phyloP scores from a whole-genome alignment of 2,329 filamentous ascomycete genomes.

The Trichoderma sp. region DNA sequence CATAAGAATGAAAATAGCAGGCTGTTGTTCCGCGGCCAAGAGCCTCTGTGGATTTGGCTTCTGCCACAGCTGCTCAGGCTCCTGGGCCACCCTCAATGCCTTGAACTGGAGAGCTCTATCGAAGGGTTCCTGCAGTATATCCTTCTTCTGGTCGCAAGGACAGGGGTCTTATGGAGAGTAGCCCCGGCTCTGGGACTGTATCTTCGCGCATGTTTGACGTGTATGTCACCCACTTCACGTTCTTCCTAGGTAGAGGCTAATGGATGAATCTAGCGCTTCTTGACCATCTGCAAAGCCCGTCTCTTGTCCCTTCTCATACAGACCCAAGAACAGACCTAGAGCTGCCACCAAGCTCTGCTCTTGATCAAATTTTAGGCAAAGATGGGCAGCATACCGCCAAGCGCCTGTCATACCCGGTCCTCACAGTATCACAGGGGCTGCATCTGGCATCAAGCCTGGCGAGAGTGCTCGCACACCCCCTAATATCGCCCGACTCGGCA shows the following conservation, averaged over 20 bases:
- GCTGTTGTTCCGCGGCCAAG: slow-evolving; percentile 56
- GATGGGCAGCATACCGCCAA: slow-evolving; percentile 33
- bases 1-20: slow-evolving; percentile 46
- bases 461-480: slow-evolving; percentile 47
- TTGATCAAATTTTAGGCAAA: slow-evolving; percentile 42
- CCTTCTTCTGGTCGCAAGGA: slow-evolving; percentile 49
- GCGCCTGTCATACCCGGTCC: slow-evolving; percentile 46
- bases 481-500: slow-evolving; percentile 41
- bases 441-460: slow-evolving; percentile 51
- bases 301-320: slow-evolving; percentile 34
- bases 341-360: slow-evolving; percentile 46
- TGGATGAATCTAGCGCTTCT: slow-evolving; percentile 36
- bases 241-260: background rate
- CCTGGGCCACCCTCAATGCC: slow-evolving; percentile 55
- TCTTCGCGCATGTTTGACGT: slow-evolving; percentile 50
- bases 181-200: slow-evolving; percentile 50
- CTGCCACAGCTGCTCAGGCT: slow-evolving; percentile 61
- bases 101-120: slow-evolving; percentile 54
- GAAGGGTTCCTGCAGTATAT: slow-evolving; percentile 55
- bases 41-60: slow-evolving; percentile 68
- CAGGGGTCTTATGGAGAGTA: slow-evolving; percentile 53
- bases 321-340: slow-evolving; percentile 37
- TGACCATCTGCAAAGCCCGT: slow-evolving; percentile 42
- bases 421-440: slow-evolving; percentile 47
- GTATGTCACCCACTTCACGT: slow-evolving; percentile 41